Evolutionary conservation across 1,284 basidiomycete species (phyloP).

Genomic region (Sparassis latifolia): DNA sequence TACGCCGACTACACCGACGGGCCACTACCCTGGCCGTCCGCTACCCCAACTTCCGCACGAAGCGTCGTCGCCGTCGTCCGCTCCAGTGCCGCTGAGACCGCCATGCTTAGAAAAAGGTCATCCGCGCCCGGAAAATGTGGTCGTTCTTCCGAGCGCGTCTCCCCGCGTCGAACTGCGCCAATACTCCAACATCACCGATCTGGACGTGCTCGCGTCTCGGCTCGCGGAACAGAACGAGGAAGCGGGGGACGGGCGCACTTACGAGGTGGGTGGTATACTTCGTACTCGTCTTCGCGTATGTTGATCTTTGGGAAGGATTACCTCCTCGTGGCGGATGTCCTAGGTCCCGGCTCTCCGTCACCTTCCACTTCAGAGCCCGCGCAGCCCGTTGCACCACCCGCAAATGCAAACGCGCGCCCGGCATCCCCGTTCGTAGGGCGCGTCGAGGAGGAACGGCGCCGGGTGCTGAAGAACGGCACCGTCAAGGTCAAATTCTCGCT

Average conservation of each 20-base stretch:
- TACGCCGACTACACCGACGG: slow-evolving; percentile 20
- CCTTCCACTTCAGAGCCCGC: slow-evolving; percentile 31
- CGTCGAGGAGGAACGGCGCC: slow-evolving; percentile 59
- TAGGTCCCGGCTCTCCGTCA: slow-evolving; percentile 29
- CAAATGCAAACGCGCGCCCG: slow-evolving; percentile 1
- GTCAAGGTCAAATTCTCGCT: slow-evolving; percentile 73
- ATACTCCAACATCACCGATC: slow-evolving; percentile 47
- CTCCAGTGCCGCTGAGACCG: background rate
- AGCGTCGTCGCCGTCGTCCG: background rate
- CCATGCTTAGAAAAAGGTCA: no score
- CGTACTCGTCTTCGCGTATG: background rate
- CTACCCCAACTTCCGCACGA: slow-evolving; percentile 25
- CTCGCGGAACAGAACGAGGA: slow-evolving; percentile 36
- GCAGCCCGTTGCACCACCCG: slow-evolving; percentile 6
- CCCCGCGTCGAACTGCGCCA: slow-evolving; percentile 1
- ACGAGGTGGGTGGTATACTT: slow-evolving; percentile 39
- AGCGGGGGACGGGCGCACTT: slow-evolving; percentile 39
- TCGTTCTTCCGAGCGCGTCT: background rate
- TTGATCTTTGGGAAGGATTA: slow-evolving; percentile 36
- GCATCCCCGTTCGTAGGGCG: slow-evolving; percentile 44
- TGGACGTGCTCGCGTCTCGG: slow-evolving; percentile 52
- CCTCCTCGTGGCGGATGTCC: slow-evolving; percentile 52
- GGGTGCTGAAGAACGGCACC: slow-evolving; percentile 64
- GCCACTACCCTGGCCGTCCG: slow-evolving; percentile 27
- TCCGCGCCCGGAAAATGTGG: no score